These are phyloP conservation scores for Kernera saxatilis DNA, from an alignment of 345 rosid species.

Conservation along the genomic window DNA sequence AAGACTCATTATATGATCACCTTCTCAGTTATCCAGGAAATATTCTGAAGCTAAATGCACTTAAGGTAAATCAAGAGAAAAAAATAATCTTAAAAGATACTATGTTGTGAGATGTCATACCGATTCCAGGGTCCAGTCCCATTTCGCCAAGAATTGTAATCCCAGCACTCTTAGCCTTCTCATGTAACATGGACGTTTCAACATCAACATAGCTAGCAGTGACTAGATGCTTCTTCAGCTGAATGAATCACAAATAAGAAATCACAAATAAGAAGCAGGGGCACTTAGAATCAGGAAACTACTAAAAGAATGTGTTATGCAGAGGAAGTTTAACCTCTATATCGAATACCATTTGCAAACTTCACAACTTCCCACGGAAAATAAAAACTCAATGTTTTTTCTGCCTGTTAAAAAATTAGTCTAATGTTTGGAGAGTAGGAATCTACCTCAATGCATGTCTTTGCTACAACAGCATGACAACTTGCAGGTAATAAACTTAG, in stretches of 20 bases:
- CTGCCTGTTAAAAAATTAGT: not conserved
- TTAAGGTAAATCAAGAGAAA: not conserved
- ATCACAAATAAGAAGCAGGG: constrained; percentile 11
- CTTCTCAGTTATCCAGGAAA: not conserved
- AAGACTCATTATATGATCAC: constrained; percentile 14
- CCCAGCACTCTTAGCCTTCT: constrained; percentile 71
- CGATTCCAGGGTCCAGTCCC: constrained; percentile 99
- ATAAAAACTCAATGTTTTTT: not conserved
- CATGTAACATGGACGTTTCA: constrained; percentile 52
- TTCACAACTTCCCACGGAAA: not conserved
- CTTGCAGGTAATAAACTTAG: constrained; percentile 78
- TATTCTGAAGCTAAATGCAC: not conserved
- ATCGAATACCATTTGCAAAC: not conserved
- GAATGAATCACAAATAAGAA: constrained; percentile 23
- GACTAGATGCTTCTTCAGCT: constrained; percentile 85
- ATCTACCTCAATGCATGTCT: constrained; percentile 73
- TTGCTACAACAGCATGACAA: constrained; percentile 65
- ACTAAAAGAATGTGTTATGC: not conserved
- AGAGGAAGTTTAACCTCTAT: not conserved
- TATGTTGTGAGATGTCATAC: constrained; percentile 32
- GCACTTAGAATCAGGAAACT: not conserved
- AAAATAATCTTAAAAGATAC: not conserved
- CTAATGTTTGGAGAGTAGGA: not conserved
- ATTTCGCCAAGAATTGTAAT: constrained; percentile 91
- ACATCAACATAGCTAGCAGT: constrained; percentile 95